phyloP scores from a whole-genome alignment of 345 rosid species.

The Eucalyptus cloeziana region DNA sequence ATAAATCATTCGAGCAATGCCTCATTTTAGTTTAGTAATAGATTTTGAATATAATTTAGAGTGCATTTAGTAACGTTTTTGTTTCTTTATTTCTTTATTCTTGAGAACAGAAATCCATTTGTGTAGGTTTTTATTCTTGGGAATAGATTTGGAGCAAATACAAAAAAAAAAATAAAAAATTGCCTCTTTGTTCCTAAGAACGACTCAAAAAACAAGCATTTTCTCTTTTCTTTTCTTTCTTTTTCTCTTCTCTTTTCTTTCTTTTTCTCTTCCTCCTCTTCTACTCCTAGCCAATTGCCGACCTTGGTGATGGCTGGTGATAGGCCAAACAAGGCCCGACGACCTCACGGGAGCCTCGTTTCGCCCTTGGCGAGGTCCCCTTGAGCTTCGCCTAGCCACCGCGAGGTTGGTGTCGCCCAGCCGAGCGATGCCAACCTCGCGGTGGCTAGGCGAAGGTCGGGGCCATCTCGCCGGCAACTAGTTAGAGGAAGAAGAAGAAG shows the following conservation, averaged over 20 bases:
- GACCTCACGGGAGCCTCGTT: fast-evolving
- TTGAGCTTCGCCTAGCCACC: fast-evolving
- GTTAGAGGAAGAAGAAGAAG: too few relatives aligned
- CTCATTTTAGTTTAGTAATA: not conserved
- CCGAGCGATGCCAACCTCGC: too few relatives aligned
- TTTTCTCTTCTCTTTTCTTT: too few relatives aligned
- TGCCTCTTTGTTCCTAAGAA: too few relatives aligned
- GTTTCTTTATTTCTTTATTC: too few relatives aligned
- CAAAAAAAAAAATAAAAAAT: too few relatives aligned
- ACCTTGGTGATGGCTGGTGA: fast-evolving
- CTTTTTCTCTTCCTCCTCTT: too few relatives aligned
- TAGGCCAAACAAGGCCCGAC: too few relatives aligned
- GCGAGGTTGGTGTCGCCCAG: fast-evolving
- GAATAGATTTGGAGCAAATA: too few relatives aligned
- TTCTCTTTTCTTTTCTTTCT: too few relatives aligned
- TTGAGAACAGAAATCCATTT: fast-evolving
- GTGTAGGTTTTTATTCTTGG: fast-evolving
- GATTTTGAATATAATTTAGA: not conserved
- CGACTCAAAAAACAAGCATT: too few relatives aligned
- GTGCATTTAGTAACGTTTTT: too few relatives aligned
- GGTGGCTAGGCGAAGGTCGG: fast-evolving
- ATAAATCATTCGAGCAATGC: not conserved
- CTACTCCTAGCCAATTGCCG: fast-evolving
- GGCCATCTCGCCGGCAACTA: fast-evolving
- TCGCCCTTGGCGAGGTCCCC: fast-evolving